These are phyloP conservation scores for Trichomonascus vanleenenianus DNA, from an alignment of 805 yeast species.

Conservation along the genomic window DNA sequence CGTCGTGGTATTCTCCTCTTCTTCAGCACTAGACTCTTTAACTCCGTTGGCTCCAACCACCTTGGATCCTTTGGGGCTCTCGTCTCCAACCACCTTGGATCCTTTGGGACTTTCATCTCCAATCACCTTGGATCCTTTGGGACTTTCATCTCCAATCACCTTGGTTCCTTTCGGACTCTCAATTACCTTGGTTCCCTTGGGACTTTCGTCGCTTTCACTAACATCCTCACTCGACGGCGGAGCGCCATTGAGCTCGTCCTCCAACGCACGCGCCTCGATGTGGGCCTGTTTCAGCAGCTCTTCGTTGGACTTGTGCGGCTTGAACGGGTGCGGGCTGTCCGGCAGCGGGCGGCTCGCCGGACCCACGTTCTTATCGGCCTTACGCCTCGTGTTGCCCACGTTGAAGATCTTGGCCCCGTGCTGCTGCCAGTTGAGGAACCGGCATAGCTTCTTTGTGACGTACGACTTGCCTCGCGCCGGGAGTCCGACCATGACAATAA, in stretches of 20 bases:
- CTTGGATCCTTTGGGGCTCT: background rate
- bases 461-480: constrained; percentile 96
- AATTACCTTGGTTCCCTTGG: too few species aligned
- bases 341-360: constrained; percentile 63
- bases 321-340: constrained; percentile 24
- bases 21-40: too few species aligned
- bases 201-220: too few species aligned
- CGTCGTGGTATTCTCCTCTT: background rate
- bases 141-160: background rate
- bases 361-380: constrained; percentile 52
- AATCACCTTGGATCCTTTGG: background rate
- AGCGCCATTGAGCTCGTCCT: constrained; percentile 5
- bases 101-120: background rate
- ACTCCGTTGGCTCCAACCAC: constrained; percentile 1
- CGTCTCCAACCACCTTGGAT: background rate
- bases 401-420: constrained; percentile 86
- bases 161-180: background rate
- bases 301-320: background rate
- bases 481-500: constrained; percentile 90
- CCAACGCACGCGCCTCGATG: constrained; percentile 17
- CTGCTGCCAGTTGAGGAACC: constrained; percentile 91
- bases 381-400: constrained; percentile 90
- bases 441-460: constrained; percentile 80
- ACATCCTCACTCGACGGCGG: background rate
- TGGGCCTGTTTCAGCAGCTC: constrained; percentile 3